phyloP scores from a whole-genome alignment of 2,329 filamentous ascomycete genomes.

The Sphaerostilbella broomeana region DNA sequence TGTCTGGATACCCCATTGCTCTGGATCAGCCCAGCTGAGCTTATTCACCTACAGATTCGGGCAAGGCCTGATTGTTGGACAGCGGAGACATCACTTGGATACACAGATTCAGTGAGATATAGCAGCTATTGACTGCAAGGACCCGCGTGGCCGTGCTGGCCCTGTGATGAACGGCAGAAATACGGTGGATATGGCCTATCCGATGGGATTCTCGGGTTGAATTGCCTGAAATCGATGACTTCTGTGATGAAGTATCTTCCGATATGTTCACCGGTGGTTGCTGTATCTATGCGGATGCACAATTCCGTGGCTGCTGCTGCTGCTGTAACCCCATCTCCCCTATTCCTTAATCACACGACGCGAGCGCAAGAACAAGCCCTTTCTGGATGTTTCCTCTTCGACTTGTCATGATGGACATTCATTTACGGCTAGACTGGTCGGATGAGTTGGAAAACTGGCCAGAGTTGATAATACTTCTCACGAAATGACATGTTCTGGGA shows the following conservation, averaged over 20 bases:
- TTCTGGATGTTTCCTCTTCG: no score
- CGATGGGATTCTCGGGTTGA: conserved; percentile 2
- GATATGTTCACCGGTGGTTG: background rate
- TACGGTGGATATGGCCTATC: background rate
- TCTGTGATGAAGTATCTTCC: no score
- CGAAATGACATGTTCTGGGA: no score
- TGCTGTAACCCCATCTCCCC: conserved; percentile 2
- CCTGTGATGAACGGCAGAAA: background rate
- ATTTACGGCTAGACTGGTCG: no score
- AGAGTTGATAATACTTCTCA: no score
- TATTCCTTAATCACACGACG: background rate
- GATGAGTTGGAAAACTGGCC: no score
- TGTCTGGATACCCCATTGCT: background rate
- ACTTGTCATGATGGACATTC: no score
- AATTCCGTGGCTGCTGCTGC: conserved; percentile 3
- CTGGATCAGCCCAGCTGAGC: no score
- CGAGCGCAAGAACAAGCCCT: background rate
- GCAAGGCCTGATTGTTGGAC: no score
- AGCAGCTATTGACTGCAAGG: background rate
- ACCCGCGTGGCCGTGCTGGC: background rate
- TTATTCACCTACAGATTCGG: no score
- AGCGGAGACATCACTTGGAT: background rate
- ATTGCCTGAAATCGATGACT: background rate
- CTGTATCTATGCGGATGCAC: conserved; percentile 5
- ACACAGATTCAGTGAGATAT: no score